phyloP scores from a whole-genome alignment of 495 filamentous ascomycete genomes.

The Cercophora newfieldiana region DNA sequence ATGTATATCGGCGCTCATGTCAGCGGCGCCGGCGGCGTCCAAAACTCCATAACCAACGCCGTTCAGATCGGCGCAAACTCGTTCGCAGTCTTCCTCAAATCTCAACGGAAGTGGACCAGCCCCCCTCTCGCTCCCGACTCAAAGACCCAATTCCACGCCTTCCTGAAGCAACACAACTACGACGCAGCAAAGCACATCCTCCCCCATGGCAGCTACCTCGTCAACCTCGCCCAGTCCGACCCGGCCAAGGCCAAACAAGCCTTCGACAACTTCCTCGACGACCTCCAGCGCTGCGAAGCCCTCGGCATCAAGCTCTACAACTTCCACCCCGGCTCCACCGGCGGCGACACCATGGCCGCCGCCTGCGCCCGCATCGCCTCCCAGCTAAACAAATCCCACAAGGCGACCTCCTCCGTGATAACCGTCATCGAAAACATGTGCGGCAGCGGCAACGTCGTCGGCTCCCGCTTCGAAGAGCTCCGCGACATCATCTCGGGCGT shows the following conservation, averaged over 20 bases:
- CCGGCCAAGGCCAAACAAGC: constrained; percentile 79
- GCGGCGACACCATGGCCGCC: constrained; percentile 59
- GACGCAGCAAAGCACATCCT: constrained; percentile 70
- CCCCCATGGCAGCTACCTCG: constrained; percentile 93
- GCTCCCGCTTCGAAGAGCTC: constrained; percentile 80
- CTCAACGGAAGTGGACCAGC: constrained; percentile 91
- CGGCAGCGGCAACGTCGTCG: constrained; percentile 83
- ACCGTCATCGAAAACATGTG: constrained; percentile 96
- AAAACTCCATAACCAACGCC: constrained; percentile 81
- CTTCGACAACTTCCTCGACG: constrained; percentile 83
- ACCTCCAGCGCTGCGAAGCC: constrained; percentile 82
- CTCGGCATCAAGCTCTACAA: constrained; percentile 91
- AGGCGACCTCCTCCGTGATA: constrained; percentile 68
- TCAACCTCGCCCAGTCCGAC: constrained; percentile 89
- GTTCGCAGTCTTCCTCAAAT: constrained; percentile 93
- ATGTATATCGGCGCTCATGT: constrained; percentile 94
- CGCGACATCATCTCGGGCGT: constrained; percentile 77
- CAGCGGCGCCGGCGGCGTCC: constrained; percentile 84
- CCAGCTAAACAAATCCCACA: constrained; percentile 77
- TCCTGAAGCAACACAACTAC: constrained; percentile 70
- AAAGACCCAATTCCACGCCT: constrained; percentile 62
- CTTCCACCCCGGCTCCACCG: constrained; percentile 89
- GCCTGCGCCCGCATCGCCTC: constrained; percentile 77
- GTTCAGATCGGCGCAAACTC: constrained; percentile 84
- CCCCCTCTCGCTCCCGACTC: constrained; percentile 71